These are phyloP conservation scores for Mycena albidolilacea DNA, from an alignment of 768 basidiomycete species.

Conservation along the genomic window DNA sequence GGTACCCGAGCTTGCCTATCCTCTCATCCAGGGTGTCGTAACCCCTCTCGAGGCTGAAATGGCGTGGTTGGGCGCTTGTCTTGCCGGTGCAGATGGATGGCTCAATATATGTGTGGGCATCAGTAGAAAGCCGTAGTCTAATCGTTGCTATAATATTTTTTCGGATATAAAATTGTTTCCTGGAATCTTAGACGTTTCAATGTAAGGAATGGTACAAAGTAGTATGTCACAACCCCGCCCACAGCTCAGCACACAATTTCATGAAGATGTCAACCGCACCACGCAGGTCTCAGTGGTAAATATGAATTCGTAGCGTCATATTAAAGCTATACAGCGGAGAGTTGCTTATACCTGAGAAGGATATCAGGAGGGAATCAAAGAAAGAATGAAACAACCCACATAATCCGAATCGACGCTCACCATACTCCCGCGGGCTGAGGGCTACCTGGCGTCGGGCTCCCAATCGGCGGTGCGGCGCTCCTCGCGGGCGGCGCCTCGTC, in stretches of 20 bases:
- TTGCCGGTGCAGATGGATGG: slow-evolving; percentile 97
- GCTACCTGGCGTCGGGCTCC: slow-evolving; percentile 37
- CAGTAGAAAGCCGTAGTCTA: slow-evolving; percentile 43
- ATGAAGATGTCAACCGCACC: too few species aligned
- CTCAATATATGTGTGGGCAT: slow-evolving; percentile 89
- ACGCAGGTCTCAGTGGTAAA: too few species aligned
- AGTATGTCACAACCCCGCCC: too few species aligned
- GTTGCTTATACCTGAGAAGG: slow-evolving; percentile 11
- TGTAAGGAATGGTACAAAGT: too few species aligned
- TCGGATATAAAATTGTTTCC: slow-evolving; percentile 6
- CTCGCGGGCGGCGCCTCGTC: slow-evolving; percentile 34
- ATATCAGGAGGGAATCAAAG: neutral
- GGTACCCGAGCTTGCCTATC: slow-evolving; percentile 74
- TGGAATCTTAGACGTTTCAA: too few species aligned
- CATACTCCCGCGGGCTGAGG: slow-evolving; percentile 38
- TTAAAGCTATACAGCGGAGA: slow-evolving; percentile 17
- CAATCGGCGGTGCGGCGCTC: slow-evolving; percentile 33
- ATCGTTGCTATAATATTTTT: neutral
- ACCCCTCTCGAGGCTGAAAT: slow-evolving; percentile 90
- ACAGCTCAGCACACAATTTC: too few species aligned
- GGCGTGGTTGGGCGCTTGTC: slow-evolving; percentile 94
- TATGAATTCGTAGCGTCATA: neutral
- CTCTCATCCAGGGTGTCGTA: slow-evolving; percentile 88
- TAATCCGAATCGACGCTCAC: slow-evolving; percentile 27
- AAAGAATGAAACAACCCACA: slow-evolving; percentile 4